Evolutionary conservation across 176 grass and related monocot species (phyloP).

Genomic region (Bonia amplexicaulis): DNA sequence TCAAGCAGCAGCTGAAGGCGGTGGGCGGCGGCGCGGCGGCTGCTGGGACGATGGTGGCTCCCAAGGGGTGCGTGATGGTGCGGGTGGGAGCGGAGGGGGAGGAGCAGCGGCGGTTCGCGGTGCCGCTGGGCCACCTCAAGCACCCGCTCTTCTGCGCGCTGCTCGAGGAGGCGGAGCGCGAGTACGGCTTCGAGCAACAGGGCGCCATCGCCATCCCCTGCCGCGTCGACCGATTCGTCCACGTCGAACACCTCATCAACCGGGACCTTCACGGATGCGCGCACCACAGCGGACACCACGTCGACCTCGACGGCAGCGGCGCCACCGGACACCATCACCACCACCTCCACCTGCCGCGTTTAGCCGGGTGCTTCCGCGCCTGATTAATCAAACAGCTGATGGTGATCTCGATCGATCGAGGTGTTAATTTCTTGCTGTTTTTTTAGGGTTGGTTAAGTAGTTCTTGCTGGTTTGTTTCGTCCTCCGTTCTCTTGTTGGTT

Average conservation of each 20-base stretch:
- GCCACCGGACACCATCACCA: not conserved
- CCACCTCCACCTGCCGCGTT: conserved; percentile 48
- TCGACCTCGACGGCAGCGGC: not conserved
- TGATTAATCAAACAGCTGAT: not conserved
- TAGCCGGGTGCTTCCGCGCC: conserved; percentile 68
- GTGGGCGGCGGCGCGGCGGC: not conserved
- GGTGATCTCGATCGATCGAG: not conserved
- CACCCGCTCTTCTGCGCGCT: conserved; percentile 84
- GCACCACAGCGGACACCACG: conserved; percentile 30
- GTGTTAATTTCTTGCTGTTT: not conserved
- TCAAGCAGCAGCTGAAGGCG: not conserved
- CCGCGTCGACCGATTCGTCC: conserved; percentile 67
- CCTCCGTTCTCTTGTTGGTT: not conserved
- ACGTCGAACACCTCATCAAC: conserved; percentile 55
- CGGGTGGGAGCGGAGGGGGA: conserved; percentile 67
- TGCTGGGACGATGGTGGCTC: conserved; percentile 4
- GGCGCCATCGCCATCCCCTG: conserved; percentile 89
- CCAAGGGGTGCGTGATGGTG: conserved; percentile 78
- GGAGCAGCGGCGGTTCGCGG: conserved; percentile 65
- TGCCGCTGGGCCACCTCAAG: conserved; percentile 69
- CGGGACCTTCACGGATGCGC: conserved; percentile 36
- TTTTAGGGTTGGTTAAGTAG: not conserved
- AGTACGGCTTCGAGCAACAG: conserved; percentile 72
- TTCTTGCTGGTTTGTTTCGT: conserved; percentile 13
- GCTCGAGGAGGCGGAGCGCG: conserved; percentile 67